A percentile compares a stretch with the other conserved stretches of the same genome.
Conservation (phyloP, 768 basidiomycete species). For the Leccinum ochraceum region DNA sequence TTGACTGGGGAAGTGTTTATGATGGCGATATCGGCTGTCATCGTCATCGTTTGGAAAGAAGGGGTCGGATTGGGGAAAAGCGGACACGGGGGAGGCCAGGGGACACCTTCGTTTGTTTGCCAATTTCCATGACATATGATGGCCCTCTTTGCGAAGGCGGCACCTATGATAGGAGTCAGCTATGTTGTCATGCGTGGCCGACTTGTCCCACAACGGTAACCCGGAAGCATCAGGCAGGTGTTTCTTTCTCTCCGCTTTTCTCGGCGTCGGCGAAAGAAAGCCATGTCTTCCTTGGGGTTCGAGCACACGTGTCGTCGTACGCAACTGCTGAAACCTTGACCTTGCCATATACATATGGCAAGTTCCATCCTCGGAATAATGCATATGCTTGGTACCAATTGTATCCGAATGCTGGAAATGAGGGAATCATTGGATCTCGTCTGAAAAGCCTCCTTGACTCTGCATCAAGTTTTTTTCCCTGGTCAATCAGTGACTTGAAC, state of each 20-base stretch:
- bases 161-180: neutral
- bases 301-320: slow-evolving; percentile 5
- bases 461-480: neutral
- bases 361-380: slow-evolving; percentile 1
- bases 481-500: neutral
- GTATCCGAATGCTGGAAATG: neutral
- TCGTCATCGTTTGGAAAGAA: neutral
- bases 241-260: neutral
- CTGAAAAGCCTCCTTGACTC: neutral
- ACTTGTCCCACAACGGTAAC: neutral
- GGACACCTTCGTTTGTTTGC: neutral
- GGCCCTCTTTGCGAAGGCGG: neutral
- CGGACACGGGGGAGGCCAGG: neutral
- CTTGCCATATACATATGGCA: neutral
- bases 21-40: neutral
- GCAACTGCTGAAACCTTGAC: slow-evolving; percentile 1
- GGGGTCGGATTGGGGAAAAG: neutral
- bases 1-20: neutral
- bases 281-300: slow-evolving; percentile 4
- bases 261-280: slow-evolving; percentile 1
- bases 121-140: neutral
- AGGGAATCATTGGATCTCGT: neutral
- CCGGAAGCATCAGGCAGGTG: neutral
- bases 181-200: neutral
- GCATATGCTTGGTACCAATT: neutral